phyloP scores from a whole-genome alignment of 495 filamentous ascomycete species.

The Amniculicola lignicola region DNA sequence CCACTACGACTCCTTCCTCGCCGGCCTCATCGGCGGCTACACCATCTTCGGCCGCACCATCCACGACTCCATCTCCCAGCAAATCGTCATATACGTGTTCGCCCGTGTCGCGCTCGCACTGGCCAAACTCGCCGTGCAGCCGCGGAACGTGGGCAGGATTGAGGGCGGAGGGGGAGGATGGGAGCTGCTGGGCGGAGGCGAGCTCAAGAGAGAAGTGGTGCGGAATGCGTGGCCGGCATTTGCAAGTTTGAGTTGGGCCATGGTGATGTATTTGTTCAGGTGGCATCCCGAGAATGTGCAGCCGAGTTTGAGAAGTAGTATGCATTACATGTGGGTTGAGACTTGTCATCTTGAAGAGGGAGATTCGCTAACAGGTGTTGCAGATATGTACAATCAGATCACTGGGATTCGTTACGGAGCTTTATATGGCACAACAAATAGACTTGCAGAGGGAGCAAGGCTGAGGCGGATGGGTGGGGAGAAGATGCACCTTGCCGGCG shows the following conservation, averaged over 20 bases:
- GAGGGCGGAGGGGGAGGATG: slow-evolving; percentile 43
- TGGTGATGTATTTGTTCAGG: slow-evolving; percentile 93
- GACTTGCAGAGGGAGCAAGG: not conserved
- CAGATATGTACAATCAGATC: slow-evolving; percentile 69
- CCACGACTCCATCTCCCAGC: slow-evolving; percentile 82
- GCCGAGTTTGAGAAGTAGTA: slow-evolving; percentile 86
- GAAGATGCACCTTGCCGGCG: not conserved
- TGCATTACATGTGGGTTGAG: slow-evolving; percentile 87
- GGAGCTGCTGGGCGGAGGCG: slow-evolving; percentile 42
- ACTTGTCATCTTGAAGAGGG: not conserved
- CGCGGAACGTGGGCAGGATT: slow-evolving; percentile 39
- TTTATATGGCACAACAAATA: slow-evolving; percentile 83
- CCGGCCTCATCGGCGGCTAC: slow-evolving; percentile 90
- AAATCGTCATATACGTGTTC: slow-evolving; percentile 98
- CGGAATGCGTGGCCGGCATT: slow-evolving; percentile 85
- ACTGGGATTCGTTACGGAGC: slow-evolving; percentile 77
- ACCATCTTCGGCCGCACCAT: slow-evolving; percentile 81
- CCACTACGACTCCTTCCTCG: slow-evolving; percentile 78
- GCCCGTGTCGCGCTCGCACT: slow-evolving; percentile 81
- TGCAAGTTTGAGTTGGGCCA: slow-evolving; percentile 81
- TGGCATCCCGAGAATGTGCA: slow-evolving; percentile 88
- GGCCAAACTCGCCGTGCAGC: slow-evolving; percentile 76
- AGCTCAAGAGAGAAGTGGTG: slow-evolving; percentile 52
- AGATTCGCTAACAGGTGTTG: slow-evolving; percentile 28
- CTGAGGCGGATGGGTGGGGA: not conserved